Evolutionary conservation across 805 yeast species (phyloP).

Genomic region (Wickerhamomyces sydowiorum): DNA sequence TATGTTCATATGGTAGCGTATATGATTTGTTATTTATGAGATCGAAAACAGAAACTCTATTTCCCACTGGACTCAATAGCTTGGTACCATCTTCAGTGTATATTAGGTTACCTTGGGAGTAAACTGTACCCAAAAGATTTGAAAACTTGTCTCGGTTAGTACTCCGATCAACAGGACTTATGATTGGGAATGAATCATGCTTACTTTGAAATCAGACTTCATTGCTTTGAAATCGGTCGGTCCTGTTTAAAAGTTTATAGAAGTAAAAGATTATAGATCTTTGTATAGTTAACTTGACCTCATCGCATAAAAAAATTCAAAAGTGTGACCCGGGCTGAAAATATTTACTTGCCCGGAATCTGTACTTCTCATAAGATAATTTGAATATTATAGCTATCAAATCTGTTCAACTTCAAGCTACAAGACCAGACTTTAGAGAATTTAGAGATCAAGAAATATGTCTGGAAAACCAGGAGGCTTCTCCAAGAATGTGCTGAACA

Average conservation of each 20-base stretch:
- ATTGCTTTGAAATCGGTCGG: slow-evolving; percentile 27
- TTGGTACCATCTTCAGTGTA: slow-evolving; percentile 84
- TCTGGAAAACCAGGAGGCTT: slow-evolving; percentile 23
- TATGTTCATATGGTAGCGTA: slow-evolving; percentile 89
- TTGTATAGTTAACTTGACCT: slow-evolving; percentile 5
- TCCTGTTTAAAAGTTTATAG: neutral
- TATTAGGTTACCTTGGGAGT: slow-evolving; percentile 83
- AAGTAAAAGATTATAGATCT: neutral
- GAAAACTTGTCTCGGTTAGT: slow-evolving; percentile 48
- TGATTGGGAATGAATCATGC: slow-evolving; percentile 5
- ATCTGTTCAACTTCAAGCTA: too few species aligned
- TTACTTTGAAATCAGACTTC: slow-evolving; percentile 70
- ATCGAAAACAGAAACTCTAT: slow-evolving; percentile 85
- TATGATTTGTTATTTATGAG: slow-evolving; percentile 76
- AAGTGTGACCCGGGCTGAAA: neutral
- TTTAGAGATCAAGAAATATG: slow-evolving; percentile 5
- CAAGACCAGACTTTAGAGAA: too few species aligned
- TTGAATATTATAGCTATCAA: too few species aligned
- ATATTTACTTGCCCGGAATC: neutral
- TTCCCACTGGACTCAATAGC: slow-evolving; percentile 89
- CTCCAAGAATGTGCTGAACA: slow-evolving; percentile 72
- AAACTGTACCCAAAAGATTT: slow-evolving; percentile 90
- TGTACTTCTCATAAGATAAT: neutral
- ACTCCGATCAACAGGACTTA: neutral
- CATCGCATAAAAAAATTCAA: slow-evolving; percentile 9